Conservation (phyloP, 1,284 basidiomycete genomes). For the Ustilago tritici region DNA sequence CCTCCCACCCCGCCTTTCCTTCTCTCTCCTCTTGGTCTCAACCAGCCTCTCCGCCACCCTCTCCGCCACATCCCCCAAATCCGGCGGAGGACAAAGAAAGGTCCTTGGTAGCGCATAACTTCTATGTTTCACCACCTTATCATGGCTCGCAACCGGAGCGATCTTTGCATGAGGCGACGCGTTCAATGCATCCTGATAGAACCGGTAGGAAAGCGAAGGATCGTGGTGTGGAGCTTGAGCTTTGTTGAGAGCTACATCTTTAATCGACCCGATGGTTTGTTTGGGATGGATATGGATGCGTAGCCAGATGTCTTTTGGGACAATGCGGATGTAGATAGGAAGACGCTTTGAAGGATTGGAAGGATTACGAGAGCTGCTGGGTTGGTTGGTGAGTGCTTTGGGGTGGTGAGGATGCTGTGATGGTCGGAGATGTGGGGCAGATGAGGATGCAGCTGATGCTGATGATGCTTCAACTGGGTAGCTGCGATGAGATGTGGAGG, state of each 20-base stretch:
- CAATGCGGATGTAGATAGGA: conserved; percentile 58
- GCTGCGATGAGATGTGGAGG: conserved; percentile 24
- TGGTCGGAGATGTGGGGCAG: neutral
- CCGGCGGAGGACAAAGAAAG: conserved; percentile 23
- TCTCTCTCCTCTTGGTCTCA: neutral
- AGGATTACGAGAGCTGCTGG: neutral
- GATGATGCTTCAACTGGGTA: conserved; percentile 1
- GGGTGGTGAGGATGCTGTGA: neutral
- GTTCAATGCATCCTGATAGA: conserved; percentile 52
- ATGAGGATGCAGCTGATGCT: conserved; percentile 8
- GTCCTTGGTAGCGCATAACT: conserved; percentile 41
- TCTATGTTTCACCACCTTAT: conserved; percentile 33
- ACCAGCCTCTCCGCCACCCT: conserved; percentile 6
- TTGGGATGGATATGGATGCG: conserved; percentile 46
- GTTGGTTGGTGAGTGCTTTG: conserved; percentile 1
- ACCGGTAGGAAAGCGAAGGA: conserved; percentile 37
- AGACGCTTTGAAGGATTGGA: conserved; percentile 10
- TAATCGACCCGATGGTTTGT: conserved; percentile 54
- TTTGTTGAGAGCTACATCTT: conserved; percentile 42
- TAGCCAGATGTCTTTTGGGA: conserved; percentile 60
- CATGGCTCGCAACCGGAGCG: conserved; percentile 26
- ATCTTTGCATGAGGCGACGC: conserved; percentile 35
- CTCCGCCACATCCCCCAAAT: conserved; percentile 18
- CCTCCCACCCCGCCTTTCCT: neutral
- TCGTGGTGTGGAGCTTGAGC: conserved; percentile 45